Conservation (phyloP, 306 rosid species). For the Betula pendula region DNA sequence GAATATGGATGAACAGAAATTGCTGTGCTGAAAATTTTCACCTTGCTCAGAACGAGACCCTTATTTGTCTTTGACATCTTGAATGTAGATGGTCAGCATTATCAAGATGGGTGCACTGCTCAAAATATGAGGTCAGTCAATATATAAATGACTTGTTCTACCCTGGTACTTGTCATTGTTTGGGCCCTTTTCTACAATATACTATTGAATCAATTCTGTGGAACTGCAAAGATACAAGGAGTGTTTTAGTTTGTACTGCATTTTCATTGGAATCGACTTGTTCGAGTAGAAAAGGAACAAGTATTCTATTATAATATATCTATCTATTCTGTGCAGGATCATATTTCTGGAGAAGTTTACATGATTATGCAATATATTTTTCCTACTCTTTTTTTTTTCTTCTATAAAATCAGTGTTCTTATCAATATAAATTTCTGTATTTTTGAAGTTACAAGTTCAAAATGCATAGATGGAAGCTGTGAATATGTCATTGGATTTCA, state of each 20-base stretch:
- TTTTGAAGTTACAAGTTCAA: not conserved
- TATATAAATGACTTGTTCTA: slow-evolving; percentile 12
- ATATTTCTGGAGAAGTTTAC: not conserved
- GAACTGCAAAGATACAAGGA: not conserved
- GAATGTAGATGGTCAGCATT: slow-evolving; percentile 71
- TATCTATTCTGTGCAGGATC: not conserved
- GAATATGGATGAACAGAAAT: not conserved
- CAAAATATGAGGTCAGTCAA: slow-evolving; percentile 77
- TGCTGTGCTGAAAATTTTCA: not conserved
- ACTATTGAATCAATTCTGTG: slow-evolving; percentile 7
- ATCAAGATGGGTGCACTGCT: slow-evolving; percentile 91
- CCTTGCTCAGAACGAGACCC: slow-evolving; percentile 20
- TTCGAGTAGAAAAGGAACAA: no score
- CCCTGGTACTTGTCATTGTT: slow-evolving; percentile 23
- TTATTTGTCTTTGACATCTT: slow-evolving; percentile 26
- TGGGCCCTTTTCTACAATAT: slow-evolving; percentile 8
- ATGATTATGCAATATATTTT: not conserved
- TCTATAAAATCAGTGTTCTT: not conserved
- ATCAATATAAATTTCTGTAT: not conserved
- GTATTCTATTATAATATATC: not conserved
- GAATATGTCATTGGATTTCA: not conserved
- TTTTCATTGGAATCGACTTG: not conserved
- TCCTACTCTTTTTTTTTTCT: no score
- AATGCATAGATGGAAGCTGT: not conserved
- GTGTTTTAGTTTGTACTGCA: not conserved